Evolutionary conservation across 2,329 filamentous ascomycete genomes (phyloP).

Genomic region (Hortaea sp.): DNA sequence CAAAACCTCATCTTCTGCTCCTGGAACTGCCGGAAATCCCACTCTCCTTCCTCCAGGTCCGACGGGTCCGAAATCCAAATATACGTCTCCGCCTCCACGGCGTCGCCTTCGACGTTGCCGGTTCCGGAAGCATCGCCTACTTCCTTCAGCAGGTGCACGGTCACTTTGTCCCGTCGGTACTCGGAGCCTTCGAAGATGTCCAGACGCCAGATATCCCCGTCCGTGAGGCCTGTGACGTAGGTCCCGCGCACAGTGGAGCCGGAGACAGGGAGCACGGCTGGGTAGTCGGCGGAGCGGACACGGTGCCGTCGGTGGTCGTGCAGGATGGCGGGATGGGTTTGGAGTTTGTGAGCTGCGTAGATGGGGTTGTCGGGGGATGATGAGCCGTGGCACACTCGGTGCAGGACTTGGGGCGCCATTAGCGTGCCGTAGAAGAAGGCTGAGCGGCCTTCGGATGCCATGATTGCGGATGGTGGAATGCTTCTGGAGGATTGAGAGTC

Average conservation of each 20-base stretch:
- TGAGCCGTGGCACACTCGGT: constrained; percentile 66
- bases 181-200: constrained; percentile 74
- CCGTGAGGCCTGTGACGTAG: constrained; percentile 67
- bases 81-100: constrained; percentile 37
- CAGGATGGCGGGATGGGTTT: constrained; percentile 66
- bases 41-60: constrained; percentile 61
- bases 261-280: constrained; percentile 52
- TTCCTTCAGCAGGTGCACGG: constrained; percentile 24
- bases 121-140: constrained; percentile 17
- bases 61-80: constrained; percentile 41
- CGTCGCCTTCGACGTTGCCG: constrained; percentile 28
- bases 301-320: constrained; percentile 60
- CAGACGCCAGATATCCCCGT: constrained; percentile 62
- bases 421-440: constrained; percentile 60
- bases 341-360: constrained; percentile 39
- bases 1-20: constrained; percentile 59
- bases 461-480: not conserved
- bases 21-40: constrained; percentile 81
- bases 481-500: too few species aligned
- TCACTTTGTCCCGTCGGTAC: constrained; percentile 49
- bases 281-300: constrained; percentile 65
- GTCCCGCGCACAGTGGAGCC: constrained; percentile 56
- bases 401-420: constrained; percentile 83
- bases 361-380: constrained; percentile 42
- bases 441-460: constrained; percentile 25